A percentile compares a stretch with the other conserved stretches of the same genome.
These are phyloP conservation scores for Clohesyomyces aquaticus DNA, from an alignment of 495 filamentous ascomycete species.

Conservation along the genomic window DNA sequence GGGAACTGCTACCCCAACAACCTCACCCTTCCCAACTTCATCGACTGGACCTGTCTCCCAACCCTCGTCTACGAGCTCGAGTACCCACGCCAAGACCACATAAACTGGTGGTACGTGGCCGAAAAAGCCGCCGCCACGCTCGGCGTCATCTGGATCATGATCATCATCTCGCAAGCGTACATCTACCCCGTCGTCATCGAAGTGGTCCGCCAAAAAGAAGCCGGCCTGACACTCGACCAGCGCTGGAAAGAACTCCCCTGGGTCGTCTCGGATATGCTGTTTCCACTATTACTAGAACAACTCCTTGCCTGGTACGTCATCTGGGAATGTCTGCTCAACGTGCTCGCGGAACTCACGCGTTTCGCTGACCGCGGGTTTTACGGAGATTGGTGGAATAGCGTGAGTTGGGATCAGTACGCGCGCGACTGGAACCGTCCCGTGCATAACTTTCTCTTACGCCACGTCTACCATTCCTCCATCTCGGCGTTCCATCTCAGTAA, in stretches of 20 bases:
- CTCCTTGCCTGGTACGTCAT: constrained; percentile 73
- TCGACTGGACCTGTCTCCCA: constrained; percentile 71
- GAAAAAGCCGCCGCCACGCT: constrained; percentile 71
- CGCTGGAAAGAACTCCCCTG: constrained; percentile 69
- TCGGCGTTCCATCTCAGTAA: constrained; percentile 69
- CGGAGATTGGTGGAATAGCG: constrained; percentile 65
- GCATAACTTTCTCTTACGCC: constrained; percentile 71
- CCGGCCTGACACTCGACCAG: constrained; percentile 59
- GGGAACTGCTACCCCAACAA: constrained; percentile 65
- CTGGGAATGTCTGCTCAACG: constrained; percentile 79
- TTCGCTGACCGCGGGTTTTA: constrained; percentile 83
- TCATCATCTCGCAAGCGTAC: constrained; percentile 55
- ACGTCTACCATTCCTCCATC: constrained; percentile 76
- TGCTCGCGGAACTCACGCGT: constrained; percentile 69
- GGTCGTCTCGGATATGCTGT: constrained; percentile 69
- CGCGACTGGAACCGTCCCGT: constrained; percentile 76
- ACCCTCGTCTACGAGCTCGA: constrained; percentile 78
- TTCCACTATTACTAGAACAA: constrained; percentile 77
- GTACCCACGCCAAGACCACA: constrained; percentile 68
- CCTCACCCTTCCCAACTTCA: constrained; percentile 66
- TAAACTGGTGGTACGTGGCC: constrained; percentile 71
- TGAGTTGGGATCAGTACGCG: constrained; percentile 70
- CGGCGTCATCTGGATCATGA: constrained; percentile 68
- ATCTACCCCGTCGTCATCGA: constrained; percentile 70
- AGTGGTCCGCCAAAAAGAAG: constrained; percentile 65